Evolutionary conservation across 2,329 filamentous ascomycete genomes (phyloP).

Genomic region (Sporothrix brasiliensis): DNA sequence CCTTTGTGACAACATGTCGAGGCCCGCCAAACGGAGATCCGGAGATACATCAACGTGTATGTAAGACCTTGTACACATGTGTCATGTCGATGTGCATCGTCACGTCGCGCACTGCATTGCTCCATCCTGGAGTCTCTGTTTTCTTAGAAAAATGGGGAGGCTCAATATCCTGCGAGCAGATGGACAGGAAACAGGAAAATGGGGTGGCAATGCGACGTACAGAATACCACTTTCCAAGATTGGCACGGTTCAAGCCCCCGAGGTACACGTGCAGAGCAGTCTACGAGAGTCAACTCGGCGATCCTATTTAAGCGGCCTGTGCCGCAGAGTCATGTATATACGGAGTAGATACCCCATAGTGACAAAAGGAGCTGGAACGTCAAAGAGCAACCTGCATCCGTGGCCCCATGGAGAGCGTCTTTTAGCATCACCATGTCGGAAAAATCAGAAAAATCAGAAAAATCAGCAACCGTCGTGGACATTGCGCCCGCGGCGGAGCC

Average conservation of each 20-base stretch:
- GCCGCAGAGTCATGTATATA: neutral
- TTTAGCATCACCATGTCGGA: too few species aligned
- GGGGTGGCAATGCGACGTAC: neutral
- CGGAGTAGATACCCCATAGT: neutral
- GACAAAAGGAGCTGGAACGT: neutral
- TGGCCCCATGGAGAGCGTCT: too few species aligned
- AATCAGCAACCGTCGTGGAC: neutral
- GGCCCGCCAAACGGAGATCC: neutral
- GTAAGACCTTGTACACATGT: neutral
- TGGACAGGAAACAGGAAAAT: neutral
- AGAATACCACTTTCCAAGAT: neutral
- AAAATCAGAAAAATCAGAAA: neutral
- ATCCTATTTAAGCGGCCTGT: neutral
- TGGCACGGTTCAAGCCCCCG: neutral
- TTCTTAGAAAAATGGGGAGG: neutral
- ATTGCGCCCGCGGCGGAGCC: neutral
- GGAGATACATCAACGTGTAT: neutral
- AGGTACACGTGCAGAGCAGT: neutral
- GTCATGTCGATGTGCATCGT: constrained; percentile 1
- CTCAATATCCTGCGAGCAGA: too few species aligned
- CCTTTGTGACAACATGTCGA: neutral
- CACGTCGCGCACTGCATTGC: neutral
- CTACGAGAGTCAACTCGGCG: neutral
- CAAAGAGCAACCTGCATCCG: neutral
- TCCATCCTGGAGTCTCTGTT: neutral